Base-by-base conservation (phyloP, 2,329 filamentous ascomycete genomes). In the Alternaria longipes region DNA sequence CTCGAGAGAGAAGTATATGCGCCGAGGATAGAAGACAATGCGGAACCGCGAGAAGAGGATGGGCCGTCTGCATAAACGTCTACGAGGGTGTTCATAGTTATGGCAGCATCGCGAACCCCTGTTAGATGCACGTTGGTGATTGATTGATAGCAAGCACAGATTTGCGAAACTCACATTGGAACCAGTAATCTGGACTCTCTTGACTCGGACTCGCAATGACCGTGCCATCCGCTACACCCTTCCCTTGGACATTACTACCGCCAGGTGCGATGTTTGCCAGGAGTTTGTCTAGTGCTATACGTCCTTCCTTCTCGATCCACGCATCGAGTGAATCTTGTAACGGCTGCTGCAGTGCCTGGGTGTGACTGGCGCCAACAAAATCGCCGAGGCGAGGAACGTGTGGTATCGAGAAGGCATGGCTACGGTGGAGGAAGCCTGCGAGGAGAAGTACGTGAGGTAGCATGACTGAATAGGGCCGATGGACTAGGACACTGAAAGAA, bases 21-120 rank as follows among this genome's bases (percentile, higher is more conserved):
- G 44, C 75, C 66, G 22, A 79, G 68, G 18, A 78, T 74, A 8
- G 59, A 65, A 8, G 76, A 68, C 4, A 80, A 52, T 18, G 68
- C 53, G 8, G 71, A 64, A 20, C 73, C 70, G 34, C 73, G 67
- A 1, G 66, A 54, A 8, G 72, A 76, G 9, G 67, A 63, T 1
- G 76, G 68, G 32, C 75, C 66, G 12, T 78, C 71, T 42, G 72
- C 66, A 67, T 81, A 82, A 11, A 79, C 60, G 50, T 78, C 71
- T 44, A 82, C 78, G 36, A 82, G 70, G 6, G 80, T 78, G 34
- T 76, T 72, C 64, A 79, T 78, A 14, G 80, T 81, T 38, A 82
- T 81, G 0, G 79, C 79, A 38, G 80, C 80, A 64, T 83, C 81
- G 57, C 81, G 77, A 36, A 81, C 76, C 81, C 79, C 78, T 60